phyloP scores from a whole-genome alignment of 495 filamentous ascomycete species.

The Pyrenula aspistea region DNA sequence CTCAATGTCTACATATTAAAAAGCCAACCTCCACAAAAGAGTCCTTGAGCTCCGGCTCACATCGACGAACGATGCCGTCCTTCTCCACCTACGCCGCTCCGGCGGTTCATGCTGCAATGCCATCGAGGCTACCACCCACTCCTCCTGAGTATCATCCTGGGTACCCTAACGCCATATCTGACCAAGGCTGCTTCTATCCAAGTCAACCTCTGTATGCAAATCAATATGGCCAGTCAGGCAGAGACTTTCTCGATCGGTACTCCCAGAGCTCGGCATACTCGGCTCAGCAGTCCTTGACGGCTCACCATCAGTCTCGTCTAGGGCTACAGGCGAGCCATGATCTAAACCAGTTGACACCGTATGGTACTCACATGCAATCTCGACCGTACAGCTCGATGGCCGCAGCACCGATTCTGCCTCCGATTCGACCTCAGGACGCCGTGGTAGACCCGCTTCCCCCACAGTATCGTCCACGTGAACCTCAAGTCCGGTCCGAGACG shows the following conservation, averaged over 20 bases:
- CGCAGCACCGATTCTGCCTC: constrained; percentile 24
- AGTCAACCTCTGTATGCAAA: constrained; percentile 29
- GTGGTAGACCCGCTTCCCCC: constrained; percentile 30
- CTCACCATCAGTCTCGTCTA: constrained; percentile 20
- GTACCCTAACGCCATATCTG: constrained; percentile 4
- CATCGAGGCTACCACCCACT: neutral
- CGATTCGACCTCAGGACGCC: constrained; percentile 23
- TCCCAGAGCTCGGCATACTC: constrained; percentile 30
- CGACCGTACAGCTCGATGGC: constrained; percentile 29
- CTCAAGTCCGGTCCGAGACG: constrained; percentile 24
- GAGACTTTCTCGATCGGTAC: constrained; percentile 39
- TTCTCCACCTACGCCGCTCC: neutral
- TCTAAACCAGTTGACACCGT: constrained; percentile 14
- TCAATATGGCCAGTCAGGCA: constrained; percentile 34
- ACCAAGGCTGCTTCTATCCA: constrained; percentile 28
- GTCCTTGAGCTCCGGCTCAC: neutral
- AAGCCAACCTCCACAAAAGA: neutral
- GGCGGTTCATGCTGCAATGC: neutral
- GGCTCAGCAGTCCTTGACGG: constrained; percentile 28
- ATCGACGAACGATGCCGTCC: neutral
- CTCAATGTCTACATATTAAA: neutral
- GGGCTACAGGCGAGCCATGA: constrained; percentile 19
- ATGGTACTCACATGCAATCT: constrained; percentile 9
- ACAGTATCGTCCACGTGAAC: constrained; percentile 33
- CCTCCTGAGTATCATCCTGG: neutral